Percentiles rank a stretch among this genome's conserved stretches.
Evolutionary conservation across 1,284 basidiomycete species (phyloP).

Genomic region (Moesziomyces parantarcticus): DNA sequence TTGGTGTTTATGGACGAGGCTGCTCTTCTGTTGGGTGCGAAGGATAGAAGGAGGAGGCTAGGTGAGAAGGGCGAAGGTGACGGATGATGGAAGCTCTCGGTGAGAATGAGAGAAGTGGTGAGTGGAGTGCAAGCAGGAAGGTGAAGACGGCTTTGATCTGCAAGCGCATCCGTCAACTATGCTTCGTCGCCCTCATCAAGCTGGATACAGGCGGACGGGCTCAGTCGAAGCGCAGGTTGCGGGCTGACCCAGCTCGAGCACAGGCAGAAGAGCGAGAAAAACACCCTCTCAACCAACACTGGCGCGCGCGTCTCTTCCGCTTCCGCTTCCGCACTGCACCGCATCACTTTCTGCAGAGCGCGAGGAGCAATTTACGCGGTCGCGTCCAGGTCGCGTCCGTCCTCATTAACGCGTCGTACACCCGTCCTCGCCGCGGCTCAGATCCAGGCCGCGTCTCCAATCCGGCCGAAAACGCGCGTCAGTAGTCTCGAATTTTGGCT

Average conservation of each 20-base stretch:
- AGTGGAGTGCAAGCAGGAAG: not conserved
- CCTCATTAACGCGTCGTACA: constrained; percentile 32
- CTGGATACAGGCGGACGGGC: too few species aligned
- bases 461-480: not conserved
- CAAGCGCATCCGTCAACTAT: not conserved
- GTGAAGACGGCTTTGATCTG: too few species aligned
- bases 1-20: not conserved
- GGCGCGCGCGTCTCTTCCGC: constrained; percentile 3
- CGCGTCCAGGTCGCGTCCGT: constrained; percentile 13
- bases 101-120: not conserved
- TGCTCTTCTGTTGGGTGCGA: not conserved
- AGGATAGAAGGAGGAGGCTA: not conserved
- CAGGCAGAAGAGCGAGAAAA: constrained; percentile 10
- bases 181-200: not conserved
- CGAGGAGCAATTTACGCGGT: constrained; percentile 27
- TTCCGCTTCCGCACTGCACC: not conserved
- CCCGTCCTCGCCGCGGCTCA: too few species aligned
- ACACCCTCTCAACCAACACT: constrained; percentile 7
- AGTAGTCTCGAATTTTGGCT: too few species aligned
- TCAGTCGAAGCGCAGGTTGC: too few species aligned
- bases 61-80: too few species aligned
- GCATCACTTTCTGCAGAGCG: not conserved
- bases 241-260: not conserved
- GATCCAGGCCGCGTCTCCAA: too few species aligned
- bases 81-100: not conserved